phyloP scores from a whole-genome alignment of 306 rosid genomes.

The Cicer arietinum region DNA sequence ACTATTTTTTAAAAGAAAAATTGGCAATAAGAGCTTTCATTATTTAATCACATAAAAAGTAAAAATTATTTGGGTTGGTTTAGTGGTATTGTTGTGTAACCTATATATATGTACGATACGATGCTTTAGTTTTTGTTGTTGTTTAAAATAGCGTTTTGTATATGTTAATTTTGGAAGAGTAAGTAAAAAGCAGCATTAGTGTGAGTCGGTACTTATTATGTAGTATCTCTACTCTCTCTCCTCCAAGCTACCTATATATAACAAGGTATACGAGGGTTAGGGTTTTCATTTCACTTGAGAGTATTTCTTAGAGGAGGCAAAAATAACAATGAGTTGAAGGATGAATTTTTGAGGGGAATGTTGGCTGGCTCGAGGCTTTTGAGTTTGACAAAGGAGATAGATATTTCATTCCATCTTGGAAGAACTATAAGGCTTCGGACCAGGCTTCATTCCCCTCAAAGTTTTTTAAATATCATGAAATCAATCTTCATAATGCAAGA shows the following conservation, averaged over 20 bases:
- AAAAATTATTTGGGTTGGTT: background rate
- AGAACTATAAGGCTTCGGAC: slow-evolving; percentile 74
- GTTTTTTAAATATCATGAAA: background rate
- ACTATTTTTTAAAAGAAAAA: too few species aligned
- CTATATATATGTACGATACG: slow-evolving; percentile 6
- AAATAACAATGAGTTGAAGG: background rate
- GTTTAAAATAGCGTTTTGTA: slow-evolving; percentile 49
- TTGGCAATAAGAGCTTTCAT: too few species aligned
- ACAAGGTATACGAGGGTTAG: slow-evolving; percentile 52
- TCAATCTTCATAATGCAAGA: slow-evolving; percentile 34
- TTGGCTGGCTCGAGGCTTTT: slow-evolving; percentile 94
- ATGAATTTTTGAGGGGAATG: slow-evolving; percentile 76
- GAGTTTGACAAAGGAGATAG: slow-evolving; percentile 1
- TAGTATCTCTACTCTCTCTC: background rate
- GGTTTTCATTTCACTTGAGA: slow-evolving; percentile 43
- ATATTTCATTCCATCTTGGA: slow-evolving; percentile 23
- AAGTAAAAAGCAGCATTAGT: slow-evolving; percentile 44
- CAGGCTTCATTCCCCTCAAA: slow-evolving; percentile 96
- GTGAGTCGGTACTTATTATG: slow-evolving; percentile 46
- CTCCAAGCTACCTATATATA: slow-evolving; percentile 34
- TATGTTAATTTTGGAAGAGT: slow-evolving; percentile 54
- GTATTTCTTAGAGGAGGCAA: background rate
- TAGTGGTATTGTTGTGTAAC: background rate
- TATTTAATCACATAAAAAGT: too few species aligned
- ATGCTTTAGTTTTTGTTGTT: background rate